These are phyloP conservation scores for Hanseniaspora taiwanica DNA, from an alignment of 805 yeast species.

Conservation along the genomic window DNA sequence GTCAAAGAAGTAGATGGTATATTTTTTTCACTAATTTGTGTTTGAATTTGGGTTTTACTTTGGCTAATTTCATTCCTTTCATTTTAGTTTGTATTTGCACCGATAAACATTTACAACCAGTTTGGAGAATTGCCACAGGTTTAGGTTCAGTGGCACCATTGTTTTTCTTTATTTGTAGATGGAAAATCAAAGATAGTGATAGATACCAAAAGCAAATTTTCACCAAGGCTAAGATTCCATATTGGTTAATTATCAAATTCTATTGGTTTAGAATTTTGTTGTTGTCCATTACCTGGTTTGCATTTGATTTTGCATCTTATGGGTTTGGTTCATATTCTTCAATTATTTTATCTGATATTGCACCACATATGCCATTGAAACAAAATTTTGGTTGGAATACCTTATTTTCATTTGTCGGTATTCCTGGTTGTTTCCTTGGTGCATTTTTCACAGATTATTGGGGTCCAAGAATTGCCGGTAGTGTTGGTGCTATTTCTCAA, in stretches of 20 bases:
- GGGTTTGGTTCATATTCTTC: constrained; percentile 81
- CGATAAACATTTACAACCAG: constrained; percentile 54
- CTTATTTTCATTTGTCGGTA: constrained; percentile 73
- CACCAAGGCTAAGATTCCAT: constrained; percentile 55
- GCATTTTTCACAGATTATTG: constrained; percentile 67
- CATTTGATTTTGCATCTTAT: constrained; percentile 79
- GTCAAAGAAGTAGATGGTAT: constrained; percentile 80
- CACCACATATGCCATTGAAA: constrained; percentile 47
- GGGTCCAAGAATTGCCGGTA: constrained; percentile 80
- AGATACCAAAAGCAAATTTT: constrained; percentile 60
- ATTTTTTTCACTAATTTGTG: constrained; percentile 78
- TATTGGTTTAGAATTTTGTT: constrained; percentile 71
- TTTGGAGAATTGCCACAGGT: constrained; percentile 88
- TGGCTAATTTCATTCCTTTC: constrained; percentile 74
- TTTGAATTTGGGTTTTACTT: constrained; percentile 82
- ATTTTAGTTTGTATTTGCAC: constrained; percentile 76
- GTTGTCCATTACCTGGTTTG: constrained; percentile 75
- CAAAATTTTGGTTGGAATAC: constrained; percentile 87
- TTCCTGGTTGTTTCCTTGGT: constrained; percentile 88
- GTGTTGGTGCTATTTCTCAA: constrained; percentile 56
- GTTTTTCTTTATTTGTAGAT: constrained; percentile 61
- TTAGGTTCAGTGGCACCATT: constrained; percentile 84
- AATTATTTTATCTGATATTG: constrained; percentile 46
- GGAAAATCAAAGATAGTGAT: constrained; percentile 62
- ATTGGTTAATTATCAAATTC: constrained; percentile 54